Evolutionary conservation across 2,329 filamentous ascomycete genomes (phyloP).

Genomic region (Diaporthe eres): DNA sequence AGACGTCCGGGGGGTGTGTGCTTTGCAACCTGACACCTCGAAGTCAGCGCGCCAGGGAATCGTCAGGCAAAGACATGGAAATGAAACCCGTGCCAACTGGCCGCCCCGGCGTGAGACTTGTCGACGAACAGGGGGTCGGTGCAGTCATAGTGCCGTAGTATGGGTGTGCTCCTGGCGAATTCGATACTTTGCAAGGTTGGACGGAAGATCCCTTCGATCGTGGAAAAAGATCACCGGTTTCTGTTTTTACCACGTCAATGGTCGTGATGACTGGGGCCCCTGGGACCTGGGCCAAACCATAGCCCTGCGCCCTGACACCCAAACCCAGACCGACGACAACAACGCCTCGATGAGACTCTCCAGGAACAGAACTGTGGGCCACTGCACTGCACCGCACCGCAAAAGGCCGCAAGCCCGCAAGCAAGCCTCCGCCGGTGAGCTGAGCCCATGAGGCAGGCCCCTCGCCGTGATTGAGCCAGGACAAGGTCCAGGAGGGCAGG

Average conservation of each 20-base stretch:
- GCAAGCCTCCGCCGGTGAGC: constrained; percentile 33
- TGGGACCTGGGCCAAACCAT: constrained; percentile 19
- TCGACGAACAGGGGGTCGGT: constrained; percentile 32
- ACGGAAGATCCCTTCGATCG: constrained; percentile 39
- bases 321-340: constrained; percentile 33
- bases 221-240: constrained; percentile 40
- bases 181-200: constrained; percentile 21
- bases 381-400: constrained; percentile 29
- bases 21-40: constrained; percentile 19
- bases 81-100: constrained; percentile 29
- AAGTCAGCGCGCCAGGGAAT: constrained; percentile 17
- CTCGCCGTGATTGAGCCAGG: constrained; percentile 7
- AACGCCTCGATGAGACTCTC: constrained; percentile 29
- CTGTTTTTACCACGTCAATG: constrained; percentile 42
- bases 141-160: constrained; percentile 36
- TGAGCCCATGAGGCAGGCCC: constrained; percentile 29
- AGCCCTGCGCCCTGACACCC: constrained; percentile 32
- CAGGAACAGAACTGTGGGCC: constrained; percentile 39
- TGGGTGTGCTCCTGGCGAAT: constrained; percentile 26
- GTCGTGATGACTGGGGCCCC: constrained; percentile 23
- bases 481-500: constrained; percentile 10
- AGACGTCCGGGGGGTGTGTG: constrained; percentile 13
- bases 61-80: constrained; percentile 25
- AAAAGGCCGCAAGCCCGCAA: constrained; percentile 26
- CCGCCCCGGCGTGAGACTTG: constrained; percentile 25